A percentile compares a stretch with the other conserved stretches of the same genome.
Evolutionary conservation across 2,329 filamentous ascomycete species (phyloP).

Genomic region (Alternaria arborescens): DNA sequence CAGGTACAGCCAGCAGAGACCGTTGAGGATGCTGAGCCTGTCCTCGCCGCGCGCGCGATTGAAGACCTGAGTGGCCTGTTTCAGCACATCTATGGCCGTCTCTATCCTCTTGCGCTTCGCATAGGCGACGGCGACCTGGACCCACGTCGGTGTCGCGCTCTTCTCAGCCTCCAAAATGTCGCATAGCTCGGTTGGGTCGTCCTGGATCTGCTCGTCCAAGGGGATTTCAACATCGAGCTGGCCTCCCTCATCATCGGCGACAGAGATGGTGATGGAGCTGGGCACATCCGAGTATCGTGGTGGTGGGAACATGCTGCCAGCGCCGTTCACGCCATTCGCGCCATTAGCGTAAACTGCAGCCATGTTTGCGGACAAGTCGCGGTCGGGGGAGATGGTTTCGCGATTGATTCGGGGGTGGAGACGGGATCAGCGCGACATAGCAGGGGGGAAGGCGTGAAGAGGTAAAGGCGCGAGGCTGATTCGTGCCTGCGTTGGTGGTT

Average conservation of each 20-base stretch:
- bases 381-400: slow-evolving; percentile 10
- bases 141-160: slow-evolving; percentile 92
- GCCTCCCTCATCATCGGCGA: slow-evolving; percentile 67
- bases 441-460: slow-evolving; percentile 12
- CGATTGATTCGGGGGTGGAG: slow-evolving; percentile 3
- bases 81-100: slow-evolving; percentile 75
- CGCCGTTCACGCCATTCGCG: slow-evolving; percentile 62
- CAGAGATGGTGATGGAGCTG: slow-evolving; percentile 70
- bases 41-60: slow-evolving; percentile 76
- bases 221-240: slow-evolving; percentile 88
- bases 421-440: slow-evolving; percentile 34
- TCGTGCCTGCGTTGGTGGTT: slow-evolving; percentile 27
- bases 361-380: slow-evolving; percentile 52
- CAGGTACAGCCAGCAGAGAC: slow-evolving; percentile 89
- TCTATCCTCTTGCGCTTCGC: slow-evolving; percentile 95
- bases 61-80: slow-evolving; percentile 77
- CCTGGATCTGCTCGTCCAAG: slow-evolving; percentile 81
- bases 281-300: slow-evolving; percentile 69
- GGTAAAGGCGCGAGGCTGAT: slow-evolving; percentile 25
- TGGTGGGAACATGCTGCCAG: slow-evolving; percentile 49
- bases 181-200: slow-evolving; percentile 94
- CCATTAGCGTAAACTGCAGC: slow-evolving; percentile 58
- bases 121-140: slow-evolving; percentile 96
- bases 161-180: slow-evolving; percentile 94
- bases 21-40: slow-evolving; percentile 83